A percentile compares a stretch with the other conserved stretches of the same genome.
Conservation (phyloP, 2,329 filamentous ascomycete species). For the Diplocarpon rosae region DNA sequence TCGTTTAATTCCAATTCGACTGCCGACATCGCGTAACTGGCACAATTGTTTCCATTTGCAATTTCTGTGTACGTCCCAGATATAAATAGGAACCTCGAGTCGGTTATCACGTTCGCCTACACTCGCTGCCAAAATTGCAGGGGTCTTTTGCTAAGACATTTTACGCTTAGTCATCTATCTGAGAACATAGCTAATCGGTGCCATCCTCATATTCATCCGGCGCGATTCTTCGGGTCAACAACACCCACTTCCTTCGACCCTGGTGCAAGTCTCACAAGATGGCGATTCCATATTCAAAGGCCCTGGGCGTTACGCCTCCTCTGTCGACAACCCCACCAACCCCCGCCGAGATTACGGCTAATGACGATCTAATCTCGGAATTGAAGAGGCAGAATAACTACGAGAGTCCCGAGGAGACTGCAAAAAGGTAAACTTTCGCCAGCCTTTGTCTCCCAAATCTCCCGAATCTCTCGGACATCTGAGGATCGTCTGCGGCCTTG, state of each 20-base stretch:
- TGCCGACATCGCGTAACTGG: constrained; percentile 4
- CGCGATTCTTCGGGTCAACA: background rate
- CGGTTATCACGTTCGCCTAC: no score
- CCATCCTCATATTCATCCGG: no score
- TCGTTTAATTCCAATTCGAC: constrained; percentile 39
- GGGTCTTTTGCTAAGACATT: no score
- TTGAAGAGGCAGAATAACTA: constrained; percentile 86
- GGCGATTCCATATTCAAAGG: constrained; percentile 21
- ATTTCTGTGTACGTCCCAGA: no score
- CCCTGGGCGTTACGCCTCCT: constrained; percentile 64
- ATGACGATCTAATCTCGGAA: constrained; percentile 71
- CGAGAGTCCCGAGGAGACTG: constrained; percentile 70
- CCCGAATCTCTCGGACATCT: background rate
- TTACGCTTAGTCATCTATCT: no score
- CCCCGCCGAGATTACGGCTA: constrained; percentile 62
- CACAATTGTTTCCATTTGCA: background rate
- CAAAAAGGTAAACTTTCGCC: constrained; percentile 52
- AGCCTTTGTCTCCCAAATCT: background rate
- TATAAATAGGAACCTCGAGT: no score
- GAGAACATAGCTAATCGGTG: no score
- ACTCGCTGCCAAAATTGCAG: no score
- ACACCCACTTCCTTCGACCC: background rate
- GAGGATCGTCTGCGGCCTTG: background rate
- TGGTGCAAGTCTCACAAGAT: constrained; percentile 14
- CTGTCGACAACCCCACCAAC: constrained; percentile 72